Percentiles rank a stretch among this genome's conserved stretches.
These are phyloP conservation scores for Dillenia turbinata DNA, from an alignment of 164 flowering plant species.

Conservation along the genomic window DNA sequence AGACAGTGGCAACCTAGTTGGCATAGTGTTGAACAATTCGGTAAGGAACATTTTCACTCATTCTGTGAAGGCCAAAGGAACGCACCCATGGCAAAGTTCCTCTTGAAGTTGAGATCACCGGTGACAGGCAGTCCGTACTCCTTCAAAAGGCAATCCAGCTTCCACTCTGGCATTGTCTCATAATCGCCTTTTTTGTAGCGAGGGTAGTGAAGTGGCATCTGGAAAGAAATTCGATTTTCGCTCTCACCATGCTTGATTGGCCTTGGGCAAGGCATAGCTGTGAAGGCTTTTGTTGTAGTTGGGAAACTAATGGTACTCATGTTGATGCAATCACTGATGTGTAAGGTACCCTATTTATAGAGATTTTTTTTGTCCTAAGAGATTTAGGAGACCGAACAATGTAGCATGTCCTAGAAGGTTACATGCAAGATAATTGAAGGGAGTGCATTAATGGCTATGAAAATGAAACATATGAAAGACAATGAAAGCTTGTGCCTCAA, in stretches of 20 bases:
- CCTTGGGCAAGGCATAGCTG: background rate
- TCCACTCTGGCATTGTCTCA: slow-evolving; percentile 15
- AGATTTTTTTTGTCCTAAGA: too few species aligned
- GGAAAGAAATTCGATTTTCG: background rate
- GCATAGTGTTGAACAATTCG: too few species aligned
- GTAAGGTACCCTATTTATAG: too few species aligned
- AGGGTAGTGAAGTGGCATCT: slow-evolving; percentile 16
- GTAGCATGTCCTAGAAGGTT: too few species aligned
- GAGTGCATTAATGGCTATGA: too few species aligned
- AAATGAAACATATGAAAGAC: too few species aligned
- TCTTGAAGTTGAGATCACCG: slow-evolving; percentile 1
- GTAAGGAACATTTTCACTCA: too few species aligned
- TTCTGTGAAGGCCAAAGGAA: slow-evolving; percentile 8
- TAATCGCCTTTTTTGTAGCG: slow-evolving; percentile 7
- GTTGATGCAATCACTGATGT: background rate
- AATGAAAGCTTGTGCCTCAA: too few species aligned
- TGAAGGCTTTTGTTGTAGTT: background rate
- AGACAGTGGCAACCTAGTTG: too few species aligned
- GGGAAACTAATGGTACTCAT: slow-evolving; percentile 1
- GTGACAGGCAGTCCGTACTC: slow-evolving; percentile 10
- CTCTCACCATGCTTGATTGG: background rate
- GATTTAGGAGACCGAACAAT: too few species aligned
- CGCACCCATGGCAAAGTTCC: slow-evolving; percentile 10
- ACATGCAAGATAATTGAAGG: too few species aligned
- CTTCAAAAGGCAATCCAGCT: slow-evolving; percentile 6